These are phyloP conservation scores for Venturia effusa DNA, from an alignment of 2,329 filamentous ascomycete species.

Conservation along the genomic window DNA sequence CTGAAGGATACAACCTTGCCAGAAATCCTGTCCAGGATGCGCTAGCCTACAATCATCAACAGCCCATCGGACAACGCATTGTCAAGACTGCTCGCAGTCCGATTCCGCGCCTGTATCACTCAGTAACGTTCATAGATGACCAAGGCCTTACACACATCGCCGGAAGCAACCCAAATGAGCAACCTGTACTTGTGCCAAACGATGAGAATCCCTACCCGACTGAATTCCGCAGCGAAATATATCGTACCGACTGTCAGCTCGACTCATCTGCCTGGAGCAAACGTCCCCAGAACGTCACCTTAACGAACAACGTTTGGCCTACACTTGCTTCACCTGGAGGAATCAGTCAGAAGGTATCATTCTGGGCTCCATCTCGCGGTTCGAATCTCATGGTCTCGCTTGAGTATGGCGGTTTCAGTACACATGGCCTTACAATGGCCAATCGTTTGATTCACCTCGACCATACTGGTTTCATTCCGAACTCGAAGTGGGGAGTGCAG, in stretches of 20 bases:
- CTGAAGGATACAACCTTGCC: slow-evolving; percentile 50
- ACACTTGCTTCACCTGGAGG: background rate
- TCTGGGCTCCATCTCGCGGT: slow-evolving; percentile 33
- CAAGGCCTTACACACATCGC: slow-evolving; percentile 50
- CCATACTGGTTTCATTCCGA: slow-evolving; percentile 33
- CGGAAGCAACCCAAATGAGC: slow-evolving; percentile 50
- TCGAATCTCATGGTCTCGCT: slow-evolving; percentile 39
- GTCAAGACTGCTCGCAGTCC: slow-evolving; percentile 33
- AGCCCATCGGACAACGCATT: slow-evolving; percentile 41
- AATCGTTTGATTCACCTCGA: slow-evolving; percentile 48
- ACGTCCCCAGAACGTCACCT: background rate
- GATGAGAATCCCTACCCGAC: slow-evolving; percentile 41
- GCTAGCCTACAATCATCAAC: slow-evolving; percentile 46
- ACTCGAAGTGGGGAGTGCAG: slow-evolving; percentile 22
- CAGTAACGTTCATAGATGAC: slow-evolving; percentile 46
- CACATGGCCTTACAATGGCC: slow-evolving; percentile 51
- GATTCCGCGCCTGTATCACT: slow-evolving; percentile 46
- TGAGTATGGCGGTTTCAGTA: slow-evolving; percentile 50
- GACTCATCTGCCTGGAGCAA: background rate
- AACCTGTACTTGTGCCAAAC: slow-evolving; percentile 39
- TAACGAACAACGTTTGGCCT: background rate
- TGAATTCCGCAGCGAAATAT: slow-evolving; percentile 51
- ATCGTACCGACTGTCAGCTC: background rate
- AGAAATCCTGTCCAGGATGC: slow-evolving; percentile 43
- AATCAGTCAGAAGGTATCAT: slow-evolving; percentile 25